Evolutionary conservation across 2,329 filamentous ascomycete genomes (phyloP).

Genomic region (Ceratocystis cacaofunesta): DNA sequence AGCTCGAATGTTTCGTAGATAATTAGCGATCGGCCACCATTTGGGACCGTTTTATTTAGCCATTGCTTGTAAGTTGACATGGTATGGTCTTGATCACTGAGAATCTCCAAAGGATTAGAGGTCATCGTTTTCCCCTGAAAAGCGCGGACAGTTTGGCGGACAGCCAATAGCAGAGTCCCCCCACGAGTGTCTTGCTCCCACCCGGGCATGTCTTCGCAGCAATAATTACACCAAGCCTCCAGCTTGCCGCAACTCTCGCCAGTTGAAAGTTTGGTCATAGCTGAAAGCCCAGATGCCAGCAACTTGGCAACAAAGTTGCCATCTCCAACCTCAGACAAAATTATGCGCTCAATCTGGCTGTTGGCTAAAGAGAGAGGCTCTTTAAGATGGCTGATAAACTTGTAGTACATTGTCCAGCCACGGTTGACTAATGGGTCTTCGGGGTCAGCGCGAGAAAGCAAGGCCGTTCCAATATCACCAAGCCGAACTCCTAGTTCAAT

Average conservation of each 20-base stretch:
- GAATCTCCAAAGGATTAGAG: constrained; percentile 37
- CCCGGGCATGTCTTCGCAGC: constrained; percentile 57
- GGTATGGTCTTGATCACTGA: constrained; percentile 55
- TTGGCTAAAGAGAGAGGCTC: constrained; percentile 44
- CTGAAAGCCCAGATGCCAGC: constrained; percentile 53
- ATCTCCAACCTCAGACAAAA: constrained; percentile 50
- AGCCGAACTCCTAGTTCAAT: constrained; percentile 51
- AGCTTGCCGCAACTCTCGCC: constrained; percentile 55
- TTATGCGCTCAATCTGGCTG: constrained; percentile 45
- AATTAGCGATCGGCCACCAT: constrained; percentile 48
- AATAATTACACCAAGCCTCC: constrained; percentile 54
- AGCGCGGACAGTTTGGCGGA: constrained; percentile 52
- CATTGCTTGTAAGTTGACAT: constrained; percentile 44
- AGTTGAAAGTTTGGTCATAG: constrained; percentile 52
- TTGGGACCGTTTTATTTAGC: constrained; percentile 36
- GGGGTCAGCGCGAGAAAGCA: constrained; percentile 49
- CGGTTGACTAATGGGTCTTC: constrained; percentile 45
- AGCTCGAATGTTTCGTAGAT: constrained; percentile 56
- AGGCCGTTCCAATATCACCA: constrained; percentile 44
- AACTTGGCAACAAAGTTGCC: constrained; percentile 60
- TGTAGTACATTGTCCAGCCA: constrained; percentile 52
- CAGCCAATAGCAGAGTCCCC: constrained; percentile 51
- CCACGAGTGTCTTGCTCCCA: constrained; percentile 60
- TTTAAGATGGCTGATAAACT: constrained; percentile 57
- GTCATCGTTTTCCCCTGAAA: constrained; percentile 57